These are phyloP conservation scores for Orbilia ellipsospora DNA, from an alignment of 2,329 filamentous ascomycete genomes.

Conservation along the genomic window DNA sequence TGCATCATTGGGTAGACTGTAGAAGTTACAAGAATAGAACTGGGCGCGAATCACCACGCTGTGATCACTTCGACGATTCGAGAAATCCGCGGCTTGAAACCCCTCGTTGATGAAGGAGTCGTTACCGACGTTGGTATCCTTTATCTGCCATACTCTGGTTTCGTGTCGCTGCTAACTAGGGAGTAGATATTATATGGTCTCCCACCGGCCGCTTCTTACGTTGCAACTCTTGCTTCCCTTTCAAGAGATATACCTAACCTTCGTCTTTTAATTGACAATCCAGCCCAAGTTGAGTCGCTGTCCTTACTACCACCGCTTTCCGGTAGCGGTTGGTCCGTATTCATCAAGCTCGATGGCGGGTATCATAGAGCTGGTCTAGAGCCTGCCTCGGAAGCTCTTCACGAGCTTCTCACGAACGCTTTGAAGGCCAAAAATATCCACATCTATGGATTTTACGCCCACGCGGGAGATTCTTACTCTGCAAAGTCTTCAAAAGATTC, in stretches of 20 bases:
- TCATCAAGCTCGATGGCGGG: constrained; percentile 80
- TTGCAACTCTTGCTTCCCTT: constrained; percentile 71
- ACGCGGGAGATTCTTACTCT: constrained; percentile 78
- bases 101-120: constrained; percentile 71
- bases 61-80: constrained; percentile 79
- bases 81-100: constrained; percentile 76
- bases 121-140: constrained; percentile 65
- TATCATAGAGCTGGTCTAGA: constrained; percentile 76
- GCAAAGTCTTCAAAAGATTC: constrained; percentile 69
- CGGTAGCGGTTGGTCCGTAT: constrained; percentile 69
- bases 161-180: too few relatives aligned
- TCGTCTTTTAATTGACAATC: constrained; percentile 76
- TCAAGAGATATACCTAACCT: constrained; percentile 70
- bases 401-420: constrained; percentile 59
- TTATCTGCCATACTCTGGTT: too few relatives aligned
- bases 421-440: constrained; percentile 55
- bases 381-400: constrained; percentile 60
- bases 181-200: constrained; percentile 76
- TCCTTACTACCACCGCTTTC: constrained; percentile 62
- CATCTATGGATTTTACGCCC: constrained; percentile 76
- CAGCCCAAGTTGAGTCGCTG: constrained; percentile 67
- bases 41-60: constrained; percentile 70
- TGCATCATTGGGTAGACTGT: constrained; percentile 67
- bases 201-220: constrained; percentile 72
- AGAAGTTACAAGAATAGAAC: constrained; percentile 75